Base-by-base conservation (phyloP, 768 basidiomycete species). In the Boletus fagicola region DNA sequence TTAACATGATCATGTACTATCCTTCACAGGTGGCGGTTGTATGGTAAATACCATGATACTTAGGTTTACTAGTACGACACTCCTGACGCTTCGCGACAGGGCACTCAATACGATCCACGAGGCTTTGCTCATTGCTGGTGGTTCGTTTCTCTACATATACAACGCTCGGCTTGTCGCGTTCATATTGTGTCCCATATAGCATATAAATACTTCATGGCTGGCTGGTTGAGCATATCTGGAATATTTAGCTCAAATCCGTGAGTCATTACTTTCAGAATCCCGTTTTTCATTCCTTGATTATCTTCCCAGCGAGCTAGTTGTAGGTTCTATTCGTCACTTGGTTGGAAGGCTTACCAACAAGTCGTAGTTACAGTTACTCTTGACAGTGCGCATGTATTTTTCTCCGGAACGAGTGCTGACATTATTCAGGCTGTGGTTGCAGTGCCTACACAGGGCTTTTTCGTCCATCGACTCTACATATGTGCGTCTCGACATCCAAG, bases 391-490 rank as follows among this genome's bases (percentile, higher is more conserved):
- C 2, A 15, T 43, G 11, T 15, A 0, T 30, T 4, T 16, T 9
- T 35, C 9, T 4, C 4, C 0, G 7, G 30, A 39, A 40, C 16
- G 12, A 28, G 13, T 1, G 3, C 8, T 63, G n/a, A 65, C 46
- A 33, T 35, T 15, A 24, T 36, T 8, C 16, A 64, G 63, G 20
- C 6, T 2, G 4, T 58, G 22, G 54, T 53, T 20, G 12, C 60
- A 2, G 22, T 51, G 18, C 28, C 20, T 24, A 46, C 56, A 0
- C 63, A 65, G 39, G 59, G 59, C 0, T 64, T 44, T 38, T 57
- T 64, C 38, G 43, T 65, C 15, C 22, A 62, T 36, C 59, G 63
- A 46, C 44, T 64, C 43, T 64, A 65, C 1, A 0, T 26, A n/a
- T 54, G 63, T 64, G 26, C n/a, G 63, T 57, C 9, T 36, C 12